phyloP scores from a whole-genome alignment of 805 yeast species.

The Yamadazyma ubonensis region DNA sequence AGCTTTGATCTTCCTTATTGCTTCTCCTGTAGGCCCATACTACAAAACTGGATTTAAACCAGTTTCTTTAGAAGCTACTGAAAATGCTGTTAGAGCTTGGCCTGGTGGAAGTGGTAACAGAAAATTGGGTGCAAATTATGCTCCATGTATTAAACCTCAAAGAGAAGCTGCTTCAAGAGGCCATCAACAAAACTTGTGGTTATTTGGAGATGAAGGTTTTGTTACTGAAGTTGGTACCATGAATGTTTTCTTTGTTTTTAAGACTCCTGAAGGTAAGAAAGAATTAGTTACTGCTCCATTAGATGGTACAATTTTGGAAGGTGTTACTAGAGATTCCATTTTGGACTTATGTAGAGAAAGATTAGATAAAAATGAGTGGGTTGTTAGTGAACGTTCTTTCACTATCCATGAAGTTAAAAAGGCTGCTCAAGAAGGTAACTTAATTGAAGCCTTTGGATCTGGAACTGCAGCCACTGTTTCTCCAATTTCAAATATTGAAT shows the following conservation, averaged over 20 bases:
- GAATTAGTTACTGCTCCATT: slow-evolving; percentile 95
- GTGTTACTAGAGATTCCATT: slow-evolving; percentile 92
- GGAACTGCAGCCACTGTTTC: slow-evolving; percentile 98
- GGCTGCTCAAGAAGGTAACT: slow-evolving; percentile 73
- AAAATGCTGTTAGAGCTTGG: slow-evolving; percentile 97
- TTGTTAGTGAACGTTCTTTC: slow-evolving; percentile 75
- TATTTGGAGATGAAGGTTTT: slow-evolving; percentile 82
- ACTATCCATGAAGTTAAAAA: slow-evolving; percentile 79
- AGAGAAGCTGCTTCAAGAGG: slow-evolving; percentile 88
- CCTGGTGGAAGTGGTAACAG: slow-evolving; percentile 98
- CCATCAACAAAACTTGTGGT: slow-evolving; percentile 94
- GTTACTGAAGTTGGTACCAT: slow-evolving; percentile 97
- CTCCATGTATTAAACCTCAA: slow-evolving; percentile 92
- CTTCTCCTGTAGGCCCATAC: slow-evolving; percentile 97
- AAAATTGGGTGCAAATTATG: slow-evolving; percentile 96
- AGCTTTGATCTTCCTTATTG: slow-evolving; percentile 82
- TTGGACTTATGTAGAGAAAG: slow-evolving; percentile 73
- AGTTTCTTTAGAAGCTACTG: slow-evolving; percentile 90
- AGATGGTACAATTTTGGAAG: slow-evolving; percentile 95
- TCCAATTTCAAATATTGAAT: slow-evolving; percentile 87
- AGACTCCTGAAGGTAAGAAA: slow-evolving; percentile 77
- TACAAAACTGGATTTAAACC: slow-evolving; percentile 91
- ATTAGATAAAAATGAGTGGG: slow-evolving; percentile 77
- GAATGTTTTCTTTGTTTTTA: slow-evolving; percentile 89
- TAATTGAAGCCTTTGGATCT: slow-evolving; percentile 93